Evolutionary conservation across 2,329 filamentous ascomycete genomes (phyloP).

Genomic region (Stachybotrys chartarum): DNA sequence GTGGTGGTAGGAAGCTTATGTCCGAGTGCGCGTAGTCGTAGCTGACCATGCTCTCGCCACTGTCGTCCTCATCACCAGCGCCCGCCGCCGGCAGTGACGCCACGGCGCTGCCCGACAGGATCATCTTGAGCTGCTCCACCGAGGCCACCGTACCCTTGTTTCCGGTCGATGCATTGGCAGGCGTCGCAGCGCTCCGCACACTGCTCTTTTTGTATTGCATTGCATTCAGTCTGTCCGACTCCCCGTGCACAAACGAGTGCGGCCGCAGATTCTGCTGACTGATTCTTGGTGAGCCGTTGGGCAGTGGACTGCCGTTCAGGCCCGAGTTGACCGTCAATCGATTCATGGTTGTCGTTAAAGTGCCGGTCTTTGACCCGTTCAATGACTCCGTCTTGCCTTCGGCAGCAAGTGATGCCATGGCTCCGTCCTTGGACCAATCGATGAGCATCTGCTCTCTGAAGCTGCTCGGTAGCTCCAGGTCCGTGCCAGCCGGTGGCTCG

Average conservation of each 20-base stretch:
- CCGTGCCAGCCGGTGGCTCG: slow-evolving; percentile 27
- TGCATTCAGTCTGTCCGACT: slow-evolving; percentile 23
- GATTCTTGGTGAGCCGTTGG: slow-evolving; percentile 37
- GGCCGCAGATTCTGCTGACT: slow-evolving; percentile 45
- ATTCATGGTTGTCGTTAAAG: slow-evolving; percentile 42
- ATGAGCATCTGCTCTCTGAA: slow-evolving; percentile 70
- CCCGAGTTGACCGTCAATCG: slow-evolving; percentile 45
- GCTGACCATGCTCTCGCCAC: slow-evolving; percentile 64
- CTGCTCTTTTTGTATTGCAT: slow-evolving; percentile 41
- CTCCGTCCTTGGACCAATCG: slow-evolving; percentile 73
- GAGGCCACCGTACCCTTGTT: slow-evolving; percentile 45
- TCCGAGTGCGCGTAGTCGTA: slow-evolving; percentile 64
- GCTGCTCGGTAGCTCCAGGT: slow-evolving; percentile 54
- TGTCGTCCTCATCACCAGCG: slow-evolving; percentile 38
- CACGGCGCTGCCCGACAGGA: slow-evolving; percentile 44
- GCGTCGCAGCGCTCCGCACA: slow-evolving; percentile 43
- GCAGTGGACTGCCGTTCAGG: slow-evolving; percentile 29
- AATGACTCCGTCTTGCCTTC: slow-evolving; percentile 67
- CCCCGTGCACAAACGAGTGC: slow-evolving; percentile 32
- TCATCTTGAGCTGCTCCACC: slow-evolving; percentile 57
- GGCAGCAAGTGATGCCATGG: slow-evolving; percentile 61
- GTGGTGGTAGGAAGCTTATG: slow-evolving; percentile 47
- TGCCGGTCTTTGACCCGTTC: slow-evolving; percentile 65
- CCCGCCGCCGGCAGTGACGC: slow-evolving; percentile 28
- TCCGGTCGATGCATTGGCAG: slow-evolving; percentile 29